Percentiles rank a stretch among this genome's conserved stretches.
phyloP scores from a whole-genome alignment of 2,329 filamentous ascomycete genomes.

The Apiospora kogelbergensis region DNA sequence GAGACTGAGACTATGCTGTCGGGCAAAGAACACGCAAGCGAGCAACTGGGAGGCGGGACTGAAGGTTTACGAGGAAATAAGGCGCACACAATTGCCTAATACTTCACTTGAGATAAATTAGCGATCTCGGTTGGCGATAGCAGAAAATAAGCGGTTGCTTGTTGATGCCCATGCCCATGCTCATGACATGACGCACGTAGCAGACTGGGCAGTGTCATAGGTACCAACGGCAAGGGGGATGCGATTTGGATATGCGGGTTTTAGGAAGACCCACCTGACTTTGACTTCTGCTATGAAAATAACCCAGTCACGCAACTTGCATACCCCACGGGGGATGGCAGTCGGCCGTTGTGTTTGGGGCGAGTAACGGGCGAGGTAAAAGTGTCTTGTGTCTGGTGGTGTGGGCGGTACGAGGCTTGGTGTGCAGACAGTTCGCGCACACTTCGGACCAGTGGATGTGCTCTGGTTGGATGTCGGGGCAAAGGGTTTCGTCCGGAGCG shows the following conservation, averaged over 20 bases:
- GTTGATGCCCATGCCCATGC: background rate
- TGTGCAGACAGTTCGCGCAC: background rate
- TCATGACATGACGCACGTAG: background rate
- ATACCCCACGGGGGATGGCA: background rate
- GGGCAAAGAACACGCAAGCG: background rate
- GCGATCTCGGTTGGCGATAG: background rate
- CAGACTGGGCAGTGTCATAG: constrained; percentile 2
- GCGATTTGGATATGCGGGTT: background rate
- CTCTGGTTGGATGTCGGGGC: constrained; percentile 31
- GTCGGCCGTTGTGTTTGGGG: background rate
- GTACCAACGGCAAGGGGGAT: background rate
- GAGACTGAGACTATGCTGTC: background rate
- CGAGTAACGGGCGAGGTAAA: background rate
- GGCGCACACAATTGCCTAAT: background rate
- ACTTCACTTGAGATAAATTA: background rate
- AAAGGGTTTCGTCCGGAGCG: constrained; percentile 23
- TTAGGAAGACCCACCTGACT: background rate
- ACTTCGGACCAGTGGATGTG: constrained; percentile 32
- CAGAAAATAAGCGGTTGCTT: background rate
- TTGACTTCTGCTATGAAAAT: background rate
- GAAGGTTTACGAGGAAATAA: background rate
- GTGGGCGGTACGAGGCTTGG: background rate
- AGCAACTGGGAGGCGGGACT: background rate
- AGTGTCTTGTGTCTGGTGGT: background rate
- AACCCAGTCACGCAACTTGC: background rate